Percentiles rank a stretch among this genome's conserved stretches.
These are phyloP conservation scores for Lachnellula hyalina DNA, from an alignment of 2,329 filamentous ascomycete species.

Conservation along the genomic window DNA sequence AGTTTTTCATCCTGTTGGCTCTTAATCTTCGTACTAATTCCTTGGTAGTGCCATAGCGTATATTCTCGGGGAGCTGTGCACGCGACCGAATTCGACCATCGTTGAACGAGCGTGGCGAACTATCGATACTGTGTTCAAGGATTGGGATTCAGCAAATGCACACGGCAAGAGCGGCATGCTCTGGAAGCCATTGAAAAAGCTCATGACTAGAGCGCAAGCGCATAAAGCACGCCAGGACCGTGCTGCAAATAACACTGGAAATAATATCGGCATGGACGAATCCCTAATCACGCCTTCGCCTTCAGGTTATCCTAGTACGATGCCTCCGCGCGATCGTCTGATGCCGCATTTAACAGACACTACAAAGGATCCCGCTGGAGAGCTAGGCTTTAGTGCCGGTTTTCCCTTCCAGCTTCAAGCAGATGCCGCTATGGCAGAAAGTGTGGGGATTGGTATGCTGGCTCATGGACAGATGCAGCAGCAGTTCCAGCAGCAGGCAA, in stretches of 20 bases:
- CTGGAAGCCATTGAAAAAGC: constrained; percentile 57
- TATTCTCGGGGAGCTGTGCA: constrained; percentile 36
- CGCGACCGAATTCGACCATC: constrained; percentile 32
- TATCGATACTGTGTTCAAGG: constrained; percentile 30
- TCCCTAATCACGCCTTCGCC: background rate
- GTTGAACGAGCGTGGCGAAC: constrained; percentile 38
- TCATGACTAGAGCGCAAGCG: constrained; percentile 56
- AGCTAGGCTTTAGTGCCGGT: background rate
- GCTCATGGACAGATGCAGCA: constrained; percentile 21
- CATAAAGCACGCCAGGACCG: constrained; percentile 36
- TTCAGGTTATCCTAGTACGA: background rate
- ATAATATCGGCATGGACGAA: constrained; percentile 2
- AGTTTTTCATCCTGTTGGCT: no score
- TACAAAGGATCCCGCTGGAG: background rate
- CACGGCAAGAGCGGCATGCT: constrained; percentile 49
- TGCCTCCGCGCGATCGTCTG: constrained; percentile 3
- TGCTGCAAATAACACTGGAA: constrained; percentile 1
- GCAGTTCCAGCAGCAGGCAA: constrained; percentile 13
- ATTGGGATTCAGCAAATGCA: constrained; percentile 20
- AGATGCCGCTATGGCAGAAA: constrained; percentile 12
- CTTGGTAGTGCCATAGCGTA: constrained; percentile 34
- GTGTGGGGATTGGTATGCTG: constrained; percentile 21
- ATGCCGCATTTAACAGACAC: constrained; percentile 1
- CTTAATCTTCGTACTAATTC: no score
- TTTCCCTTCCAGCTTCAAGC: background rate